Percentiles rank a stretch among this genome's conserved stretches.
phyloP scores from a whole-genome alignment of 2,329 filamentous ascomycete genomes.

The Penicillium crustosum region DNA sequence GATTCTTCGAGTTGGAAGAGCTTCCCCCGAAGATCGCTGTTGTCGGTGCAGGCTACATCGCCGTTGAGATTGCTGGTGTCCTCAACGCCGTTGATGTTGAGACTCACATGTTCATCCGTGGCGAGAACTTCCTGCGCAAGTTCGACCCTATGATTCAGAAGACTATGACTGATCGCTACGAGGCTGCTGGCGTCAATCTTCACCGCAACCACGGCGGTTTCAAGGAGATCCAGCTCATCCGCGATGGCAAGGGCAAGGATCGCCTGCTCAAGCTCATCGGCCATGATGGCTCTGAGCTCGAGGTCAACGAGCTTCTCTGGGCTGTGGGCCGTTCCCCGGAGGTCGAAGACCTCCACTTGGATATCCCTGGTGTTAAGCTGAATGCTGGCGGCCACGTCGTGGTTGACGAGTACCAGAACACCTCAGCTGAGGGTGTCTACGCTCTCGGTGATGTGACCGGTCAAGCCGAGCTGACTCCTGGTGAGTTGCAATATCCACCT shows the following conservation, averaged over 20 bases:
- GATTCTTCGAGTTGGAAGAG: constrained; percentile 53
- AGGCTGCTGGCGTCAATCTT: constrained; percentile 49
- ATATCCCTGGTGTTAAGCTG: constrained; percentile 45
- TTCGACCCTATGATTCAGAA: constrained; percentile 56
- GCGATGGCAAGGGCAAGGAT: constrained; percentile 47
- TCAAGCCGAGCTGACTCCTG: constrained; percentile 52
- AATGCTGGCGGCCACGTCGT: constrained; percentile 42
- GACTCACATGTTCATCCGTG: constrained; percentile 53
- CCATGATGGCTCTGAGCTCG: constrained; percentile 45
- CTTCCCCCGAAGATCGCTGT: constrained; percentile 52
- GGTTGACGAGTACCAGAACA: constrained; percentile 55
- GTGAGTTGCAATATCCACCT: constrained; percentile 28
- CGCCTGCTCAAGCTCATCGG: constrained; percentile 48
- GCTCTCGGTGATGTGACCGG: constrained; percentile 54
- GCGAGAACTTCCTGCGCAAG: constrained; percentile 50
- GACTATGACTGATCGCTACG: constrained; percentile 53
- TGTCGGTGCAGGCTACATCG: constrained; percentile 54
- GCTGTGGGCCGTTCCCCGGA: constrained; percentile 51
- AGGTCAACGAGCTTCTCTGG: constrained; percentile 53
- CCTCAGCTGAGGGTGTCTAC: constrained; percentile 49
- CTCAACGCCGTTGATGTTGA: constrained; percentile 51
- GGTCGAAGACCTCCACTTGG: constrained; percentile 44
- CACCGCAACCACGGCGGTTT: constrained; percentile 50
- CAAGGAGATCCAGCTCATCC: constrained; percentile 49
- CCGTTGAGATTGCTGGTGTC: constrained; percentile 53